Conservation (phyloP, 1,139 yeast genomes). For the Suhomyces bokatorum region DNA sequence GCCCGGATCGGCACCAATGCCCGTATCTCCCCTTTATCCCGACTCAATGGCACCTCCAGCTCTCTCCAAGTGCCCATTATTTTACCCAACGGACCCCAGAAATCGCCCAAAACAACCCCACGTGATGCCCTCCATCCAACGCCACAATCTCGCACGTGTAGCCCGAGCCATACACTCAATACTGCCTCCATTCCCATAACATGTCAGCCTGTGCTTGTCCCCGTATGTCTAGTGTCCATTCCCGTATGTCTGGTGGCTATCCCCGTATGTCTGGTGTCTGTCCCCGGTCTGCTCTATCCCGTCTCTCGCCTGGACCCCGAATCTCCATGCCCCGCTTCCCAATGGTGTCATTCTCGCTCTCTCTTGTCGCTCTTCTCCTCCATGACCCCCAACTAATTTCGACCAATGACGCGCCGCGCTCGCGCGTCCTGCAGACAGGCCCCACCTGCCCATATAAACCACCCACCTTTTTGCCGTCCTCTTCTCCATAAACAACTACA, state of each 20-base stretch:
- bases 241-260: too few species aligned
- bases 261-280: too few species aligned
- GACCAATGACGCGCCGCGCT: slow-evolving; percentile 14
- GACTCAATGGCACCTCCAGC: background rate
- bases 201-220: too few species aligned
- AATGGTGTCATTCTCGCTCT: background rate
- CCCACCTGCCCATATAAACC: slow-evolving; percentile 9
- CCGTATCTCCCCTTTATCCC: background rate
- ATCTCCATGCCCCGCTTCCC: background rate
- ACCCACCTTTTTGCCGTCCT: slow-evolving; percentile 8
- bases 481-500: slow-evolving; percentile 7
- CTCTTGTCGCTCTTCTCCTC: background rate
- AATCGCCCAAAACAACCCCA: background rate
- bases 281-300: too few species aligned
- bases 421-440: slow-evolving; percentile 9
- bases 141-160: slow-evolving; percentile 2
- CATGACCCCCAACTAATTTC: slow-evolving; percentile 10
- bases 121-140: slow-evolving; percentile 5
- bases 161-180: background rate
- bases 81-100: too few species aligned
- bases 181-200: too few species aligned
- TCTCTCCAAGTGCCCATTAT: too few species aligned
- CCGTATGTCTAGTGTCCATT: too few species aligned
- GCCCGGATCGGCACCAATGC: background rate
- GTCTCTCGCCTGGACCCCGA: too few species aligned